These are phyloP conservation scores for Fusarium armeniacum DNA, from an alignment of 2,329 filamentous ascomycete species.

Conservation along the genomic window DNA sequence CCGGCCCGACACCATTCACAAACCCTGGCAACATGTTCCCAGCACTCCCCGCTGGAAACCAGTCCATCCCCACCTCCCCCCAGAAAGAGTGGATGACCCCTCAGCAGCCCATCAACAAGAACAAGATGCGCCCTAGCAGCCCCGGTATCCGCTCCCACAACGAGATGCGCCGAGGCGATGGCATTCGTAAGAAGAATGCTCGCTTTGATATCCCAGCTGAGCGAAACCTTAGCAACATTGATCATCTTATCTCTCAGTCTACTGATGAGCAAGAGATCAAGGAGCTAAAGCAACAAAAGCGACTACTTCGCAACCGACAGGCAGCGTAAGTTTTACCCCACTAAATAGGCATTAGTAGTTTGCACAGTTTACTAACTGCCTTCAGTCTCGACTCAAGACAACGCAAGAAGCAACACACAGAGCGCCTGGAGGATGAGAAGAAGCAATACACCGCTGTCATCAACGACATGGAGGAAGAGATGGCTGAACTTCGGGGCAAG, in stretches of 20 bases:
- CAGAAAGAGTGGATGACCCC: slow-evolving; percentile 70
- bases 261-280: slow-evolving; percentile 94
- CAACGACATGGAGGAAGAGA: slow-evolving; percentile 81
- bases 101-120: slow-evolving; percentile 67
- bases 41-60: slow-evolving; percentile 61
- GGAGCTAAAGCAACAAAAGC: slow-evolving; percentile 98
- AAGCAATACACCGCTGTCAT: slow-evolving; percentile 87
- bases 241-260: slow-evolving; percentile 88
- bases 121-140: slow-evolving; percentile 73
- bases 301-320: slow-evolving; percentile 92
- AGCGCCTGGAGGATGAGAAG: slow-evolving; percentile 96
- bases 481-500: slow-evolving; percentile 76
- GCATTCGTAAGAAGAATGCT: slow-evolving; percentile 98
- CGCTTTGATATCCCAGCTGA: slow-evolving; percentile 97
- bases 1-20: slow-evolving; percentile 68
- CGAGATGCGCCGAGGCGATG: slow-evolving; percentile 82
- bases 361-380: slow-evolving; percentile 25
- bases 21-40: slow-evolving; percentile 69
- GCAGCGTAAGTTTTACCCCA: slow-evolving; percentile 81
- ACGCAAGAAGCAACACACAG: slow-evolving; percentile 98
- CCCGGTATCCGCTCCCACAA: slow-evolving; percentile 81
- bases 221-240: slow-evolving; percentile 93
- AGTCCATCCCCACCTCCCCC: slow-evolving; percentile 68
- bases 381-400: slow-evolving; percentile 92
- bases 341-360: slow-evolving; percentile 19